Evolutionary conservation across 73 alveolate species (phyloP), one percentile per base, ranked within the genome.

Genomic region (Paramecium caudatum): DNA sequence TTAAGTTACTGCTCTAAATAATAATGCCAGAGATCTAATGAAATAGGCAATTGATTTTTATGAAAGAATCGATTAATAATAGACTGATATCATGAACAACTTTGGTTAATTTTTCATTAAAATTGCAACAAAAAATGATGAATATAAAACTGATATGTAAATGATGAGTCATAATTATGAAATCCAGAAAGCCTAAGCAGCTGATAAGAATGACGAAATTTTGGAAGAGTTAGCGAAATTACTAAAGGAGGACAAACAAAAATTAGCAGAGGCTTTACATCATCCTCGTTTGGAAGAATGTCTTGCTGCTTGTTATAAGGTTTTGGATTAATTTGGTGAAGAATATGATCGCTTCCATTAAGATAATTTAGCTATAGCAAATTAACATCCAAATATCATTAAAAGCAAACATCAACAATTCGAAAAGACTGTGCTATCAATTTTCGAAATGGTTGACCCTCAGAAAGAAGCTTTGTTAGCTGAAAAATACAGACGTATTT

Each of bases 161-260:
- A 30, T 62, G 23, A 62, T 86, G 80, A 16, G 30, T 43, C 84
- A 62, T 15, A 78, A 86, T 21, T 86, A 86, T 46, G 93, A 86
- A 63, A 27, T 86, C 23, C 34, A 41, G 37, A 86, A 86, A 39
- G 93, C 93, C 1, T 62, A 86, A 43, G 84, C 84, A 62, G 93
- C 93, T 9, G 93, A 86, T 62, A 78, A 86, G 45, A 62, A 86
- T 62, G 93, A 86, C 65, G 93, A 86, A 61, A 70, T 49, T 8
- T 41, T 86, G 17, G 84, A 62, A 21, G 68, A 86, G 9, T 15
- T 86, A 0, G 65, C 37, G 0, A 78, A 86, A 61, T 23, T 63
- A 70, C 65, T 86, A 19, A 78, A 36, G 15, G 46, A 86, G 23
- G 80, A 62, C 45, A 86, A 86, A 46, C 21, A 62, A 15, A 55